A percentile compares a stretch with the other conserved stretches of the same genome.
Conservation (phyloP, 1,284 basidiomycete species). For the Rhizoctonia solani region DNA sequence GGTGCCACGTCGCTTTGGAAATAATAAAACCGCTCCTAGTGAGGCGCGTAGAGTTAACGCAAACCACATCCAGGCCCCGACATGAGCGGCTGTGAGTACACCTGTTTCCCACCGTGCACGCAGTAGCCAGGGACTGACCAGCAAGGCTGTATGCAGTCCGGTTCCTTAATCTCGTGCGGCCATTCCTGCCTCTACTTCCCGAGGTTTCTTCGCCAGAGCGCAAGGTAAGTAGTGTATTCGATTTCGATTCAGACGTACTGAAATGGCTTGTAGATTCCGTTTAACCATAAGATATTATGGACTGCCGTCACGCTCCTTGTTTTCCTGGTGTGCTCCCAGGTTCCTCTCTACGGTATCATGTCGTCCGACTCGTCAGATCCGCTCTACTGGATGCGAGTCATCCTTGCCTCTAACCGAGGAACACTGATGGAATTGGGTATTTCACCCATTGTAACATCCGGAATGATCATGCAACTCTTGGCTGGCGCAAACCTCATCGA, state of each 20-base stretch:
- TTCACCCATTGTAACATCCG: conserved; percentile 94
- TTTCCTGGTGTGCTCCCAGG: conserved; percentile 97
- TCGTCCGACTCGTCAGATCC: conserved; percentile 97
- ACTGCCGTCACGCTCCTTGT: conserved; percentile 96
- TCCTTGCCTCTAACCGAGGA: conserved; percentile 96
- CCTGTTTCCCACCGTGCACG: no score
- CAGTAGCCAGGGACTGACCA: conserved; percentile 16
- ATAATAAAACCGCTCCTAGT: conserved; percentile 30
- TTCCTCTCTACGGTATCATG: conserved; percentile 97
- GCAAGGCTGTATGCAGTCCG: conserved; percentile 77
- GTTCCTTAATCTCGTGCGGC: conserved; percentile 94
- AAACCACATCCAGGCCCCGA: conserved; percentile 36
- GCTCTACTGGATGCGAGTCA: conserved; percentile 99
- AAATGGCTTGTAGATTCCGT: conserved; percentile 68
- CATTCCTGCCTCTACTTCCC: conserved; percentile 90
- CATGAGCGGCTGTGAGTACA: conserved; percentile 43
- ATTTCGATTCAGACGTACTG: conserved; percentile 27
- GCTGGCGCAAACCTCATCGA: conserved; percentile 98
- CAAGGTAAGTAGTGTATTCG: conserved; percentile 62
- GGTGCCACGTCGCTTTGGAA: conserved; percentile 35
- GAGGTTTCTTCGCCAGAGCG: conserved; percentile 96
- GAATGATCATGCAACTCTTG: conserved; percentile 99
- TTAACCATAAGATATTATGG: conserved; percentile 97
- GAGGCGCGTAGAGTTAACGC: conserved; percentile 25
- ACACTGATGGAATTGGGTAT: conserved; percentile 99